Base-by-base conservation (phyloP, 2,329 filamentous ascomycete species). In the Ophiocordyceps camponoti-floridani region DNA sequence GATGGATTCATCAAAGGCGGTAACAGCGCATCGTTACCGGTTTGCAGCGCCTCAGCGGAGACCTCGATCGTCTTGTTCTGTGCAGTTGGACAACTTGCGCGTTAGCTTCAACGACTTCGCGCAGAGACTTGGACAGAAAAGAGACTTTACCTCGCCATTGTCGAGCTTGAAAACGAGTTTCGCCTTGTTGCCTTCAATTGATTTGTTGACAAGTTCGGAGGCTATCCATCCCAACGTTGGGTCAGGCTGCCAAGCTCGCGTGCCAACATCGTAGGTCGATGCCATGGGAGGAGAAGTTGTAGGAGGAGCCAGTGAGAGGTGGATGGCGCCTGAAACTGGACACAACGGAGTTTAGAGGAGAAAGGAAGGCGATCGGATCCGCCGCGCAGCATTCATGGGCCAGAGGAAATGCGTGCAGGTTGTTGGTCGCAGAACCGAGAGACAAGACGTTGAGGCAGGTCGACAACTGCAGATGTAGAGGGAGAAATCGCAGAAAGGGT, bases 211-310 rank as follows among this genome's bases (percentile, higher is more conserved):
- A 55, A 98, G 83, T 72, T 96, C 88, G 42, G 91, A 95, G 60
- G 88, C 84, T 63, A 98, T 79, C 89, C 91, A 98, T 67, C 91
- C 91, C 66, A 98, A 89, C 49, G 84, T 84, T 62, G 77, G 70
- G 70, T 98, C 91, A 56, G 91, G 88, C 75, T 96, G 91, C 91
- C 91, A 98, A 61, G 88, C 91, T 76, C 86, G 80, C 58, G 89
- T 96, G 60, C 89, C 91, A 60, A 95, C 78, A 73, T 96, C 88
- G 69, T 93, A 96, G 62, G 77, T 85, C 66, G 93, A 84, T 70
- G 86, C 85, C 88, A 94, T 94, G 65, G 60, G 62, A 47, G 40
- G 44, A 30, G 28, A 35, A 43, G 35, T 46, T 43, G 46, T 44
- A 46, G 41, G 45, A 45, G 46, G 42, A 44, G 45, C 43, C 40